Percentiles rank a stretch among this genome's conserved stretches.
phyloP scores from a whole-genome alignment of 169 alveolate genomes.

The Cryptosporidium parvum region DNA sequence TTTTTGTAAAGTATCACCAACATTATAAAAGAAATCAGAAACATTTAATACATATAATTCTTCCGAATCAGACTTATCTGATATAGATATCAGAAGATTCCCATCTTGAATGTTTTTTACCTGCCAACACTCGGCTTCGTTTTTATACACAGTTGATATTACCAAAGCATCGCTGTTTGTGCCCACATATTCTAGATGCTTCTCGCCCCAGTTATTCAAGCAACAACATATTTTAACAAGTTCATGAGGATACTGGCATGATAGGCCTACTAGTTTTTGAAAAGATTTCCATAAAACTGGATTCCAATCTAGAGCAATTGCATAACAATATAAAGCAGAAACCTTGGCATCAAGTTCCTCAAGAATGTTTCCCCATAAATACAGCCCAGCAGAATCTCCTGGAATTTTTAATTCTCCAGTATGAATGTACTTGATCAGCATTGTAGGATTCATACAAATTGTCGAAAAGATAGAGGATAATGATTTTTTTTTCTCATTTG shows the following conservation, averaged over 20 bases:
- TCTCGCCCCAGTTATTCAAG: constrained; percentile 67
- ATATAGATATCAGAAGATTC: constrained; percentile 36
- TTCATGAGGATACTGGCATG: constrained; percentile 72
- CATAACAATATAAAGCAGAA: constrained; percentile 72
- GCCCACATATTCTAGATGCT: constrained; percentile 25
- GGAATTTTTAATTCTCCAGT: constrained; percentile 57
- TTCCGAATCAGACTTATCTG: constrained; percentile 60
- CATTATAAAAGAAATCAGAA: constrained; percentile 67
- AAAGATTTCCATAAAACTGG: constrained; percentile 60
- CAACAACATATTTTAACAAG: constrained; percentile 64
- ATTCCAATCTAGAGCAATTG: constrained; percentile 66
- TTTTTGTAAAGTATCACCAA: constrained; percentile 11
- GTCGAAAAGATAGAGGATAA: constrained; percentile 52
- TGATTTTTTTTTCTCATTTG: constrained; percentile 47
- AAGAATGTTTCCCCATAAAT: constrained; percentile 59
- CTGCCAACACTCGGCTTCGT: constrained; percentile 60
- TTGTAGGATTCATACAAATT: constrained; percentile 51
- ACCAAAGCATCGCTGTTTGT: constrained; percentile 20
- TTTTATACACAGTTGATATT: constrained; percentile 29
- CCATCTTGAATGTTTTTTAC: constrained; percentile 64
- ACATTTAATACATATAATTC: constrained; percentile 34
- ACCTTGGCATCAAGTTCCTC: constrained; percentile 54
- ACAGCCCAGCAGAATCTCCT: constrained; percentile 69
- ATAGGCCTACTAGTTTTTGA: constrained; percentile 33
- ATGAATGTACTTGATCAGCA: constrained; percentile 56